These are phyloP conservation scores for Albatrellus sp. DNA, from an alignment of 1,284 basidiomycete species.

Conservation along the genomic window DNA sequence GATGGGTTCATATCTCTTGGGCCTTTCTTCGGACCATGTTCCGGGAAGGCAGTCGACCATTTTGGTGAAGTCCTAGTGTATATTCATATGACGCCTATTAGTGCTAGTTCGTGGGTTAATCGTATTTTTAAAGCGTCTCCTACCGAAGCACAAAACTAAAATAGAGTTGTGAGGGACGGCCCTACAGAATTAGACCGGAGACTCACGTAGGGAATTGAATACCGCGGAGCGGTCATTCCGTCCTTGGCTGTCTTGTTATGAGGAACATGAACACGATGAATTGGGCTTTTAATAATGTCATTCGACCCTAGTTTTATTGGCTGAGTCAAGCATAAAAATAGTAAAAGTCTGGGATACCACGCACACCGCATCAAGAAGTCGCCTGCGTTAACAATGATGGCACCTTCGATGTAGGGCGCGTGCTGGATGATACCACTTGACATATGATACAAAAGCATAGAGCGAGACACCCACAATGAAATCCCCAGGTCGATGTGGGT, in stretches of 20 bases:
- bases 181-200: conserved; percentile 9
- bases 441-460: neutral
- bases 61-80: conserved; percentile 24
- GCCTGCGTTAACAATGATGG: conserved; percentile 49
- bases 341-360: neutral
- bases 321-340: neutral
- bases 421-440: conserved; percentile 16
- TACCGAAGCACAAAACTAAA: no score
- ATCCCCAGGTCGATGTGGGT: conserved; percentile 30
- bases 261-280: conserved; percentile 47
- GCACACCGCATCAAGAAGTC: conserved; percentile 46
- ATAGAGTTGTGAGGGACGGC: no score
- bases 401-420: conserved; percentile 34
- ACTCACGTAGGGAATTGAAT: conserved; percentile 46
- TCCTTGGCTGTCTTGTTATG: conserved; percentile 13
- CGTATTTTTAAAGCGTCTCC: no score
- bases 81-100: neutral
- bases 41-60: conserved; percentile 39
- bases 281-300: conserved; percentile 43
- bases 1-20: conserved; percentile 30
- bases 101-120: no score
- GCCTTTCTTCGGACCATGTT: conserved; percentile 29
- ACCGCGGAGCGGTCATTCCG: conserved; percentile 33
- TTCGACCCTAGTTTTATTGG: conserved; percentile 37
- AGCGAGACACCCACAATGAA: conserved; percentile 24